These are phyloP conservation scores for Xerocomus minutiporus DNA, from an alignment of 1,284 basidiomycete species.

Conservation along the genomic window DNA sequence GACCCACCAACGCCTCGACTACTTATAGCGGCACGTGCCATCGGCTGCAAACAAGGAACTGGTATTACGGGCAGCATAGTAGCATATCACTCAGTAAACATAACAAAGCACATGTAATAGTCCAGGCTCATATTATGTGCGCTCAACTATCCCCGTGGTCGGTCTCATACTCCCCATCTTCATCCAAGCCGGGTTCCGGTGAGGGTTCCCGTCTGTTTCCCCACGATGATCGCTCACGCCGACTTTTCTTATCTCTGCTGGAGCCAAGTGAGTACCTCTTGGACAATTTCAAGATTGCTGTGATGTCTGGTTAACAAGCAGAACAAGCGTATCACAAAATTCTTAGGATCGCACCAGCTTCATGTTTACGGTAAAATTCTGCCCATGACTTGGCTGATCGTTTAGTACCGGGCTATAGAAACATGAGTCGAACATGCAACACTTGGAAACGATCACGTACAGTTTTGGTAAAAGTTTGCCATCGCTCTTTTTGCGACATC, in stretches of 20 bases:
- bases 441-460: slow-evolving; percentile 32
- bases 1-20: slow-evolving; percentile 2
- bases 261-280: slow-evolving; percentile 15
- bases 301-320: slow-evolving; percentile 4
- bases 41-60: not conserved
- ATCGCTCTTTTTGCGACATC: slow-evolving; percentile 43
- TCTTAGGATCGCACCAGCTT: slow-evolving; percentile 39
- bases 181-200: slow-evolving; percentile 8
- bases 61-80: slow-evolving; percentile 8
- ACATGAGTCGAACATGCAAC: slow-evolving; percentile 2
- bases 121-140: not conserved
- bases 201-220: slow-evolving; percentile 10
- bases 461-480: slow-evolving; percentile 47
- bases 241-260: slow-evolving; percentile 10
- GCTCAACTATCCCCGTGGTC: slow-evolving; percentile 17
- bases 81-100: slow-evolving; percentile 1
- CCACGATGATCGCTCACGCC: slow-evolving; percentile 22
- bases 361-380: slow-evolving; percentile 52
- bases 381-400: slow-evolving; percentile 55
- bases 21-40: slow-evolving; percentile 31
- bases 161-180: slow-evolving; percentile 23
- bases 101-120: slow-evolving; percentile 4
- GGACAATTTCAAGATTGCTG: slow-evolving; percentile 27
- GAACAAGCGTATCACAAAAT: slow-evolving; percentile 2
- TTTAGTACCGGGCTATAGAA: slow-evolving; percentile 37